A percentile compares a stretch with the other conserved stretches of the same genome.
phyloP scores from a whole-genome alignment of 768 basidiomycete genomes.

The Gautieria morchelliformis region DNA sequence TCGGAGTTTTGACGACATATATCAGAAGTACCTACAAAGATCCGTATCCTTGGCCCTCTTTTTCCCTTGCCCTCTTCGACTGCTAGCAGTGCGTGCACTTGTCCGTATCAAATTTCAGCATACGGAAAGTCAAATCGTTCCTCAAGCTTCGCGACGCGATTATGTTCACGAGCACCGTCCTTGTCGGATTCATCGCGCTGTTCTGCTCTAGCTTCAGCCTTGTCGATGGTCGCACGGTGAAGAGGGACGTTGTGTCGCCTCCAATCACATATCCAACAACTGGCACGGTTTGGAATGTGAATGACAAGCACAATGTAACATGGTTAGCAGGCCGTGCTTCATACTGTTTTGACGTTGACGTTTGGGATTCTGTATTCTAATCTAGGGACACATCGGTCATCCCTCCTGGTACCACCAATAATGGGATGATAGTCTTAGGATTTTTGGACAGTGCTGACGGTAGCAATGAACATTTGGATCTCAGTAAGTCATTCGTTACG shows the following conservation, averaged over 20 bases:
- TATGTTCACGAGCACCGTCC: neutral
- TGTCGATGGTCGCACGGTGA: neutral
- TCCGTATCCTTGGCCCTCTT: neutral
- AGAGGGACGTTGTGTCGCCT: slow-evolving; percentile 30
- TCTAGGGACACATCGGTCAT: slow-evolving; percentile 31
- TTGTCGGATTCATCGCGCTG: neutral
- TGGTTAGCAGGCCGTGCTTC: slow-evolving; percentile 24
- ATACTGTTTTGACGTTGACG: too few species aligned
- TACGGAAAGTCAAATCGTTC: neutral
- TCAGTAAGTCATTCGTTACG: slow-evolving; percentile 26
- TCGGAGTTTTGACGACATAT: too few species aligned
- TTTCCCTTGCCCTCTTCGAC: neutral
- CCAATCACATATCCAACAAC: slow-evolving; percentile 30
- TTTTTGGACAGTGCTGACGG: slow-evolving; percentile 25
- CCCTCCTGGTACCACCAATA: slow-evolving; percentile 28
- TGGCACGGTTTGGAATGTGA: slow-evolving; percentile 27
- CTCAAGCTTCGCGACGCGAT: neutral
- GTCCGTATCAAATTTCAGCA: neutral
- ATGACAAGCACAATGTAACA: slow-evolving; percentile 28
- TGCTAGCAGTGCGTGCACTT: neutral
- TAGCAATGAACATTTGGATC: slow-evolving; percentile 41
- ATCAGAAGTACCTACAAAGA: neutral
- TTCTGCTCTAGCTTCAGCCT: neutral
- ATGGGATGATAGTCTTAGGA: slow-evolving; percentile 39
- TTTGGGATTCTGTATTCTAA: neutral